Conservation (phyloP, 805 yeast genomes). For the Myxozyma neglecta region DNA sequence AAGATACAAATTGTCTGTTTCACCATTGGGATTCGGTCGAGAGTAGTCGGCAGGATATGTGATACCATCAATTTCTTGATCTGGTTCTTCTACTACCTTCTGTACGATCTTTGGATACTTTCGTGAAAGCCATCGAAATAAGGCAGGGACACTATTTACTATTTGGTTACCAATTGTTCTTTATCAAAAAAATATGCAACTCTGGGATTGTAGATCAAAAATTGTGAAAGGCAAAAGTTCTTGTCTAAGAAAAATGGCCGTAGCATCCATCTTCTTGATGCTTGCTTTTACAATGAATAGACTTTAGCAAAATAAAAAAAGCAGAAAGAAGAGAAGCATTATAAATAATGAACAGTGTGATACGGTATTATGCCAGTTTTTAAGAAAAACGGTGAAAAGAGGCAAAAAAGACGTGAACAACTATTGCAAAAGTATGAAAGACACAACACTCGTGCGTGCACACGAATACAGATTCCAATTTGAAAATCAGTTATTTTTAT, state of each 20-base stretch:
- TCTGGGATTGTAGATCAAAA: background rate
- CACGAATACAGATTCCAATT: background rate
- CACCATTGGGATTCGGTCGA: conserved; percentile 91
- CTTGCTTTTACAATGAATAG: conserved; percentile 12
- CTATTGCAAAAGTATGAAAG: background rate
- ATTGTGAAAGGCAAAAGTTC: conserved; percentile 4
- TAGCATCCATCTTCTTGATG: background rate
- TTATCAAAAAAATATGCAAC: background rate
- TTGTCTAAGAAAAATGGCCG: background rate
- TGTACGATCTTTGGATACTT: conserved; percentile 93
- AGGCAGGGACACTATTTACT: conserved; percentile 78
- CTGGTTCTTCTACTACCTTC: conserved; percentile 77
- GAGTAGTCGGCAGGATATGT: conserved; percentile 65
- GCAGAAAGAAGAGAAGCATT: background rate
- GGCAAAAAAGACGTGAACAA: background rate
- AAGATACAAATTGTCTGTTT: conserved; percentile 84
- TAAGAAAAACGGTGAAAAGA: background rate
- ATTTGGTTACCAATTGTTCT: conserved; percentile 3
- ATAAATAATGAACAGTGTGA: background rate
- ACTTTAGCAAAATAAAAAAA: background rate
- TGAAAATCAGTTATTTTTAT: background rate
- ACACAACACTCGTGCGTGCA: background rate
- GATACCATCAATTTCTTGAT: conserved; percentile 56
- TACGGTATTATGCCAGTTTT: background rate
- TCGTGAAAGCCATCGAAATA: conserved; percentile 91